Percentiles rank a stretch among this genome's conserved stretches.
These are phyloP conservation scores for Suhomyces maxii DNA, from an alignment of 1,139 yeast species.

Conservation along the genomic window DNA sequence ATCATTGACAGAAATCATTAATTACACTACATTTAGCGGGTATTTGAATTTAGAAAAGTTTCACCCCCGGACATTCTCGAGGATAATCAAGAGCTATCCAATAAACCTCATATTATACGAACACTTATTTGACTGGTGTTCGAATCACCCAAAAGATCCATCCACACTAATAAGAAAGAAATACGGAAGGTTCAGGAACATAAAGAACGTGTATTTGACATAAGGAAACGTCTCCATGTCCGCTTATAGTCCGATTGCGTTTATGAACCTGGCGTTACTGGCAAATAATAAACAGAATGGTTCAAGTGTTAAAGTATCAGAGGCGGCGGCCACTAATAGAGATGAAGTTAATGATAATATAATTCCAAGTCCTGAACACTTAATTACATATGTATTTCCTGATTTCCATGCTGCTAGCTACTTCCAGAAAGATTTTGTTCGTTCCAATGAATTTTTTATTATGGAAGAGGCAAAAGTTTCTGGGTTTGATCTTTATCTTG, in stretches of 20 bases:
- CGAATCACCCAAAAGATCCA: too few species aligned
- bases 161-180: not conserved
- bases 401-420: slow-evolving; percentile 56
- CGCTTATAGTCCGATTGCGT: not conserved
- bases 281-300: not conserved
- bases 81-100: too few species aligned
- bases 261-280: not conserved
- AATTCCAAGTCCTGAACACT: slow-evolving; percentile 19
- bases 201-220: not conserved
- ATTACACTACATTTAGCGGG: not conserved
- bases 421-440: slow-evolving; percentile 42
- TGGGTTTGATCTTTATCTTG: slow-evolving; percentile 87
- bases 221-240: not conserved
- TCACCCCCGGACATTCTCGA: too few species aligned
- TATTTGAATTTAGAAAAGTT: not conserved
- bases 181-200: not conserved
- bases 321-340: not conserved
- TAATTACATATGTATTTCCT: slow-evolving; percentile 46
- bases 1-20: not conserved
- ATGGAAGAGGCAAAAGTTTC: slow-evolving; percentile 46
- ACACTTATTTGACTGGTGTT: too few species aligned
- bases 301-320: not conserved
- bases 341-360: not conserved
- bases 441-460: slow-evolving; percentile 37
- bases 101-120: too few species aligned